Evolutionary conservation across 2,329 filamentous ascomycete species (phyloP).

Genomic region (Fulvia fulva): DNA sequence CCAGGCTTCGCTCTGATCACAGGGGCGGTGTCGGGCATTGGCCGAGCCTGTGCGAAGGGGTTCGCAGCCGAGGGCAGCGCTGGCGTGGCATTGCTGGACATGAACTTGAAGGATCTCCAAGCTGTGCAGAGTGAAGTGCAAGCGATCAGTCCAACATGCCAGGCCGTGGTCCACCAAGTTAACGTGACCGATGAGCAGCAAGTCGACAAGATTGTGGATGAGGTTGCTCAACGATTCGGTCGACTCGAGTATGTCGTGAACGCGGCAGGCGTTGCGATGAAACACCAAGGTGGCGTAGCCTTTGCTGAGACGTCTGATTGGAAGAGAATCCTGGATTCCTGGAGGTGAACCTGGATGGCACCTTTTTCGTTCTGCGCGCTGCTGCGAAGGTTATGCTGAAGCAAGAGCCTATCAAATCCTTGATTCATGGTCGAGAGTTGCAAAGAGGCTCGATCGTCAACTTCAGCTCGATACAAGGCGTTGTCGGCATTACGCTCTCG

Average conservation of each 20-base stretch:
- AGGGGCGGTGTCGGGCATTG: constrained; percentile 30
- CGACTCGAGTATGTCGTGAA: constrained; percentile 43
- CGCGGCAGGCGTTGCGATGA: constrained; percentile 39
- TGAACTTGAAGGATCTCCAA: constrained; percentile 21
- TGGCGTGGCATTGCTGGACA: constrained; percentile 37
- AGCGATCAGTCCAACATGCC: neutral
- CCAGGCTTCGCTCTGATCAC: constrained; percentile 22
- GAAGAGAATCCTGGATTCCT: constrained; percentile 40
- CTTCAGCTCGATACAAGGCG: constrained; percentile 38
- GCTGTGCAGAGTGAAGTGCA: constrained; percentile 19
- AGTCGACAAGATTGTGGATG: constrained; percentile 27
- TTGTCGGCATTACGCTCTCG: constrained; percentile 40
- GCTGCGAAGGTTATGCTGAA: constrained; percentile 43
- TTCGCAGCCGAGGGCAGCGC: constrained; percentile 40
- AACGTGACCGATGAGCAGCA: constrained; percentile 34
- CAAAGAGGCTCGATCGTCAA: constrained; percentile 38
- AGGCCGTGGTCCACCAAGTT: constrained; percentile 3
- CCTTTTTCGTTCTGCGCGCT: constrained; percentile 41
- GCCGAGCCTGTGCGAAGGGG: constrained; percentile 36
- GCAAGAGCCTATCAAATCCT: constrained; percentile 40
- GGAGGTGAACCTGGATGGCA: constrained; percentile 43
- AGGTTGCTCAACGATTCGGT: constrained; percentile 32
- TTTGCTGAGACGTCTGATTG: constrained; percentile 38
- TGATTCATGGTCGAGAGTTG: constrained; percentile 34
- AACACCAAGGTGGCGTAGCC: constrained; percentile 37